These are phyloP conservation scores for Xylaria sp. DNA, from an alignment of 2,329 filamentous ascomycete species.

Conservation along the genomic window DNA sequence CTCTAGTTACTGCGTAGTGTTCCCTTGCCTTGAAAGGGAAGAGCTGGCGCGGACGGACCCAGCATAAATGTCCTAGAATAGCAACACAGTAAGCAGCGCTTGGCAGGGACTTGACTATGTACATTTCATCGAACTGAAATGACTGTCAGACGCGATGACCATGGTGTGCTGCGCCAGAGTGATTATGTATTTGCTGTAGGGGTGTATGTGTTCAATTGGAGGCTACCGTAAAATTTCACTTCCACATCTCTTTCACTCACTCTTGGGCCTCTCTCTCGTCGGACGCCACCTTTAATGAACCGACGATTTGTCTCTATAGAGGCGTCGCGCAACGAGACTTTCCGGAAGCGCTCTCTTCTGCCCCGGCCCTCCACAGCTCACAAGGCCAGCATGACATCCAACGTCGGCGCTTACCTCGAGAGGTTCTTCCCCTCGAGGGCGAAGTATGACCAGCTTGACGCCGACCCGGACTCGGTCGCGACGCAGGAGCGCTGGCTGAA, in stretches of 20 bases:
- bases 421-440: conserved; percentile 30
- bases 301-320: conserved; percentile 38
- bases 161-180: too few relatives aligned
- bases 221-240: conserved; percentile 1
- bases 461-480: conserved; percentile 17
- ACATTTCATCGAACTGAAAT: conserved; percentile 23
- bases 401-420: conserved; percentile 36
- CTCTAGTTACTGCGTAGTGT: not conserved
- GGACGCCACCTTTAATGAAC: conserved; percentile 33
- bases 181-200: not conserved
- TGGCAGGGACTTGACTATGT: conserved; percentile 20
- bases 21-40: conserved; percentile 28
- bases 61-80: conserved; percentile 31
- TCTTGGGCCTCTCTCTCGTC: conserved; percentile 8
- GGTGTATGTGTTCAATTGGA: conserved; percentile 4
- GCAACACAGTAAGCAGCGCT: conserved; percentile 36
- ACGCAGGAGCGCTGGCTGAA: conserved; percentile 40
- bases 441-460: conserved; percentile 37
- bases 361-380: conserved; percentile 27
- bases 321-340: conserved; percentile 37
- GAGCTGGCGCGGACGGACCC: conserved; percentile 22
- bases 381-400: conserved; percentile 34
- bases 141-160: conserved; percentile 26
- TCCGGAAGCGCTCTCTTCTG: conserved; percentile 32
- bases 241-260: conserved; percentile 12